Evolutionary conservation across 306 rosid species (phyloP), one percentile per base, ranked within the genome.

Genomic region (Biancaea sappan): DNA sequence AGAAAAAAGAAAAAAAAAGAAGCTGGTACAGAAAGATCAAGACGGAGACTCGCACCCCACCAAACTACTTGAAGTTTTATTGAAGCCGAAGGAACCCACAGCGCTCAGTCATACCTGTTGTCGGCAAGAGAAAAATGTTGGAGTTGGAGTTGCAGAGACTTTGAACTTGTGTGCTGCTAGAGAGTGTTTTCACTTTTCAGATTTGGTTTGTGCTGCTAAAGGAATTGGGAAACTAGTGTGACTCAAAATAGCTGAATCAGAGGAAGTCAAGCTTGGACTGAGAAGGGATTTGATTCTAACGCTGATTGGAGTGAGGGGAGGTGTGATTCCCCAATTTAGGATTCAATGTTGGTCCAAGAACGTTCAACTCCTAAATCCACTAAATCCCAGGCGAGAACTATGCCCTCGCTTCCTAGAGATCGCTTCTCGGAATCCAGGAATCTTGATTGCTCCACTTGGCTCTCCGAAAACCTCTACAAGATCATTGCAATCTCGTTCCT

Each of bases 271-370:
- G 60, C 61, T 44, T 58, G 48, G 47, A 62, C 63, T 61, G 50
- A 44, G 54, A 22, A 32, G 53, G 3, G 34, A 37, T 52, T 51
- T 21, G 59, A 73, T 25, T 62, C 67, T 6, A 12, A 21, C 38
- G 10, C 28, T 18, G 41, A 14, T 22, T 9, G 31, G 61, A n/a
- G 61, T 16, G 71, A 21, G 56, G 35, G 44, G 38, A 16, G 14
- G 65, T 22, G 73, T 7, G 58, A 38, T 47, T 53, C 26, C 5
- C 8, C 24, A 37, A 29, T 67, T 67, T 28, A 12, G 62, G 73
- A 22, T 86, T 77, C 87, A 77, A 90, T 94, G 99, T 87, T 88
- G 81, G 97, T 94, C 92, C 99, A 94, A 82, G 93, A 88, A 5
- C 92, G 95, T 34, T 71, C 82, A 56, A 47, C 71, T 66, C 84